A percentile compares a stretch with the other conserved stretches of the same genome.
Conservation (phyloP, 2,329 filamentous ascomycete species). For the Xylariomycetidae sp. region DNA sequence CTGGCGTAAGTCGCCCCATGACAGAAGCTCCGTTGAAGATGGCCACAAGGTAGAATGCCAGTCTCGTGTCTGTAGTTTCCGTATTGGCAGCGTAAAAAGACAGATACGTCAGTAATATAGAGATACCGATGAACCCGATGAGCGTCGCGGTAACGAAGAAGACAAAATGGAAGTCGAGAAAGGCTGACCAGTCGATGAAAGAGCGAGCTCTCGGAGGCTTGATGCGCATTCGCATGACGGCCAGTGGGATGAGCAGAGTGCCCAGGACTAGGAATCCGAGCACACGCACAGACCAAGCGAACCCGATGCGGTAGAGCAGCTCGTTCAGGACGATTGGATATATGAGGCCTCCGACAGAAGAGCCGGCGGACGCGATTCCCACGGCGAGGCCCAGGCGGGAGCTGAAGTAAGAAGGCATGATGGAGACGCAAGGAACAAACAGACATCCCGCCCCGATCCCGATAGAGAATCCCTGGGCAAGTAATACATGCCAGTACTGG, state of each 20-base stretch:
- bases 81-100: constrained; percentile 29
- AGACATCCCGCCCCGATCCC: constrained; percentile 38
- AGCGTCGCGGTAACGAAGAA: constrained; percentile 27
- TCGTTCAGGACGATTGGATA: constrained; percentile 24
- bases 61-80: constrained; percentile 23
- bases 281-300: constrained; percentile 21
- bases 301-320: constrained; percentile 20
- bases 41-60: constrained; percentile 37
- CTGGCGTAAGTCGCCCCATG: constrained; percentile 35
- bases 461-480: constrained; percentile 37
- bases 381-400: constrained; percentile 23
- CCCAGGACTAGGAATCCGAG: constrained; percentile 26
- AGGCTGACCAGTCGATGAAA: constrained; percentile 33
- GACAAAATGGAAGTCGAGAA: constrained; percentile 33
- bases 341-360: constrained; percentile 28
- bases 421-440: constrained; percentile 32
- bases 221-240: constrained; percentile 28
- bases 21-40: constrained; percentile 36
- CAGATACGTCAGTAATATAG: constrained; percentile 35
- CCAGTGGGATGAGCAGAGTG: constrained; percentile 18
- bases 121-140: constrained; percentile 36
- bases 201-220: constrained; percentile 28
- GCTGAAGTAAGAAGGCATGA: constrained; percentile 31
- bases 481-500: constrained; percentile 35
- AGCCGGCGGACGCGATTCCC: constrained; percentile 29